These are phyloP conservation scores for Dorcoceras hygrometricum DNA, from an alignment of 257 asterid genomes.

Conservation along the genomic window DNA sequence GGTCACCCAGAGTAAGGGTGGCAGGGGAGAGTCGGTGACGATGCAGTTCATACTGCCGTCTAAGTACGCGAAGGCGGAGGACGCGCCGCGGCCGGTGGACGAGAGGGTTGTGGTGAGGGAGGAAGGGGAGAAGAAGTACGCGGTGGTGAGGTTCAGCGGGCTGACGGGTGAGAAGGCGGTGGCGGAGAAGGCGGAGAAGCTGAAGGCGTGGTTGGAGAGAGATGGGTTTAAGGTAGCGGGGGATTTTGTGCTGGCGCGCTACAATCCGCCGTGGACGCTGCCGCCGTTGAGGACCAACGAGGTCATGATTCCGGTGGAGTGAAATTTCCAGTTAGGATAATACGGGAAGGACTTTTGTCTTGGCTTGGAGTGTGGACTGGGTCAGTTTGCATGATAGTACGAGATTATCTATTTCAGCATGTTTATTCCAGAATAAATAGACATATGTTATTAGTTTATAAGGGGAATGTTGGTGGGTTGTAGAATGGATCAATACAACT, in stretches of 20 bases:
- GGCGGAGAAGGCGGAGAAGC: constrained; percentile 55
- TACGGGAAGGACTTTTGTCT: no score
- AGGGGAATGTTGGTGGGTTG: no score
- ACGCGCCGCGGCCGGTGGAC: constrained; percentile 85
- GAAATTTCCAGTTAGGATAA: constrained; percentile 14
- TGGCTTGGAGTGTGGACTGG: no score
- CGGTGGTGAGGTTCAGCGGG: constrained; percentile 76
- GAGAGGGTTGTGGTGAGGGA: constrained; percentile 72
- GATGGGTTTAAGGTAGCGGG: constrained; percentile 69
- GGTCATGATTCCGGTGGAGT: constrained; percentile 79
- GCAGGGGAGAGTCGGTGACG: constrained; percentile 52
- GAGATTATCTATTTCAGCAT: no score
- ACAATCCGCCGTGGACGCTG: constrained; percentile 89
- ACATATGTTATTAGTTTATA: no score
- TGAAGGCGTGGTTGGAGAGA: constrained; percentile 60
- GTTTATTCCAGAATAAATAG: no score
- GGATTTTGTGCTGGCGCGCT: constrained; percentile 80
- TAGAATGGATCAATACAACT: no score
- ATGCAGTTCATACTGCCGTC: constrained; percentile 84
- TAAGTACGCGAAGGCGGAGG: constrained; percentile 58
- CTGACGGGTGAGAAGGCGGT: constrained; percentile 62
- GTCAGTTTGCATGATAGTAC: no score
- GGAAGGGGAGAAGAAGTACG: constrained; percentile 78
- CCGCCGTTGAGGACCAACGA: constrained; percentile 82
- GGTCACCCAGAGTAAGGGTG: constrained; percentile 43